Evolutionary conservation across 169 alveolate species (phyloP).

Genomic region (Eimeria sp.): DNA sequence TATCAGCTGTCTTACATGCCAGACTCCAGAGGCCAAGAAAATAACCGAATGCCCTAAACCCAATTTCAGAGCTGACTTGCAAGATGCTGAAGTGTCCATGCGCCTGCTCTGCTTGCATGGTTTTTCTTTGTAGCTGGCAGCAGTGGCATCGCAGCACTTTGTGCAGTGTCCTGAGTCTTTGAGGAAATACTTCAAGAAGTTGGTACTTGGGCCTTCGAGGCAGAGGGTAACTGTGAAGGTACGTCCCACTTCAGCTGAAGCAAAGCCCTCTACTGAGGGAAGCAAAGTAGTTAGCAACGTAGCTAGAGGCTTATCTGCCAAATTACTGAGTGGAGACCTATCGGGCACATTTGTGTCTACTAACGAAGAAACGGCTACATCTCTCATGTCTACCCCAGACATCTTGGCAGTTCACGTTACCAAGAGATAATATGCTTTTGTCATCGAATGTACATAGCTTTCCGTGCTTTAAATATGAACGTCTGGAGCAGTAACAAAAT

Average conservation of each 20-base stretch:
- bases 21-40: background rate
- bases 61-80: background rate
- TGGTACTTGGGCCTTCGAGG: background rate
- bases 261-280: background rate
- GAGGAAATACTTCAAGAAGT: background rate
- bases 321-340: background rate
- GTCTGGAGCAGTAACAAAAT: background rate
- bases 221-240: slow-evolving; percentile 48
- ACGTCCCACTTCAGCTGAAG: background rate
- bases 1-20: too few relatives aligned
- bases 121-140: background rate
- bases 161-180: slow-evolving; percentile 13
- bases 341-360: too few relatives aligned
- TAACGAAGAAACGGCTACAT: too few relatives aligned
- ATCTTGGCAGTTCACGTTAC: too few relatives aligned
- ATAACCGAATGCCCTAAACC: background rate
- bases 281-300: background rate
- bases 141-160: slow-evolving; percentile 5
- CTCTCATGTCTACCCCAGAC: too few relatives aligned
- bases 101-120: background rate
- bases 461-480: too few relatives aligned
- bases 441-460: too few relatives aligned
- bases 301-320: too few relatives aligned
- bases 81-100: background rate
- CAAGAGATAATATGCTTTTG: too few relatives aligned